phyloP scores from a whole-genome alignment of 176 grass and related monocot genomes.

The Avena sativa region DNA sequence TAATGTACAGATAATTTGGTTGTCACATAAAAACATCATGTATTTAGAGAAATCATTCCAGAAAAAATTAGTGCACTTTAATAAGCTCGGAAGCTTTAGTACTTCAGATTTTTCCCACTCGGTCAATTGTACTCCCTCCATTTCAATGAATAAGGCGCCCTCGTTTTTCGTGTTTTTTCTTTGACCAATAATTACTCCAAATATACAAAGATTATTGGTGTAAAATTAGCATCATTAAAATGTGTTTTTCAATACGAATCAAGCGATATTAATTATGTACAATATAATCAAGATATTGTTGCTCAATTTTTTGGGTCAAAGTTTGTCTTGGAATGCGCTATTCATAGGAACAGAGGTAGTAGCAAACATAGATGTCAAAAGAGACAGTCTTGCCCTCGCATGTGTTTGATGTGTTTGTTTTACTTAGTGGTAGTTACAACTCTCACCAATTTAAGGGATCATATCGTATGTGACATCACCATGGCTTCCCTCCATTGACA shows the following conservation, averaged over 20 bases:
- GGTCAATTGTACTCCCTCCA: background rate
- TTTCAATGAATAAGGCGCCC: too few species aligned
- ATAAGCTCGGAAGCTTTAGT: constrained; percentile 1
- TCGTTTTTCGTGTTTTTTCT: too few species aligned
- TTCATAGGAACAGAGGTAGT: too few species aligned
- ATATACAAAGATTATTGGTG: too few species aligned
- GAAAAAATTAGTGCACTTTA: background rate
- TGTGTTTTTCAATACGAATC: too few species aligned
- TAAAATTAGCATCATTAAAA: too few species aligned
- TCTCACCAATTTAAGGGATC: background rate
- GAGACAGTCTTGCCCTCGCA: background rate
- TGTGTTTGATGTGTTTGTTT: background rate
- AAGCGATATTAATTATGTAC: too few species aligned
- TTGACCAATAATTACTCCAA: too few species aligned
- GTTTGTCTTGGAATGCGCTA: too few species aligned
- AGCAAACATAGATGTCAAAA: background rate
- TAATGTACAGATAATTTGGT: background rate
- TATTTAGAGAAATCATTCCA: background rate
- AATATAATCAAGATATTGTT: too few species aligned
- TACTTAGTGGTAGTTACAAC: background rate
- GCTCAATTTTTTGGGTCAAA: too few species aligned
- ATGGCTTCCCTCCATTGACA: background rate
- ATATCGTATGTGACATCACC: background rate
- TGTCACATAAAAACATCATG: background rate
- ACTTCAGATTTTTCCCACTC: background rate